Base-by-base conservation (phyloP, 352 stramenopile species). In the Phytophthora agathidicida region DNA sequence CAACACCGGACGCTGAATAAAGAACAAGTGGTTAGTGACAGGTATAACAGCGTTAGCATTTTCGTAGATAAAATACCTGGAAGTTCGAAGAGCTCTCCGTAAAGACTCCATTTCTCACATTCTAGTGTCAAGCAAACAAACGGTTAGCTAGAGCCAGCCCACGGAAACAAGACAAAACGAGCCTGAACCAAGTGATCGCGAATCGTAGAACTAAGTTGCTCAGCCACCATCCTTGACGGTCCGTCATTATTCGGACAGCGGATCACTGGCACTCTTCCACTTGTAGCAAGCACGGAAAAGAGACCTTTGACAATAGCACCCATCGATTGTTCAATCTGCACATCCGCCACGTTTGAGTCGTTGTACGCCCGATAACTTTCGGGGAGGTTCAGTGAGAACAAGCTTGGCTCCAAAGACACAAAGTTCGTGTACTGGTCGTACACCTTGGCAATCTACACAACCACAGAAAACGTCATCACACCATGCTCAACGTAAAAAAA, bases 401-500 rank as follows among this genome's bases (percentile, higher is more conserved):
- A 73, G 62, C 86, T 80, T 42, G 91, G 83, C 75, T 99, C 97
- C 9, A 99, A 70, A 28, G 95, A 97, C 8, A 98, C 91, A 67
- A 99, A 99, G 74, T 99, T 97, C 11, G 98, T 86, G 74, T 98
- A 98, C 74, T 98, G 91, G 73, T 99, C 97, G 62, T 93, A 98
- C 7, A 99, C 86, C 58, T 97, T 97, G 38, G 92, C 87, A 69
- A 99, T 96, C 57, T 86, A 26, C 26, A 60, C 14, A 44, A 14
- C 43, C n/a, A 64, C 13, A 60, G 27, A 39, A n/a, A 39, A 49
- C 10, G 20, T 48, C 22, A 47, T 19, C 7, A 41, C 22, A 13
- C 27, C 26, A 38, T 9, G 9, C 14, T 13, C 31, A 45, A 27
- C 17, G 20, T 31, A 7, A 37, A 16, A 24, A 14, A 6, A 13